Evolutionary conservation across 345 rosid species (phyloP).

Genomic region (Dovyalis caffra): DNA sequence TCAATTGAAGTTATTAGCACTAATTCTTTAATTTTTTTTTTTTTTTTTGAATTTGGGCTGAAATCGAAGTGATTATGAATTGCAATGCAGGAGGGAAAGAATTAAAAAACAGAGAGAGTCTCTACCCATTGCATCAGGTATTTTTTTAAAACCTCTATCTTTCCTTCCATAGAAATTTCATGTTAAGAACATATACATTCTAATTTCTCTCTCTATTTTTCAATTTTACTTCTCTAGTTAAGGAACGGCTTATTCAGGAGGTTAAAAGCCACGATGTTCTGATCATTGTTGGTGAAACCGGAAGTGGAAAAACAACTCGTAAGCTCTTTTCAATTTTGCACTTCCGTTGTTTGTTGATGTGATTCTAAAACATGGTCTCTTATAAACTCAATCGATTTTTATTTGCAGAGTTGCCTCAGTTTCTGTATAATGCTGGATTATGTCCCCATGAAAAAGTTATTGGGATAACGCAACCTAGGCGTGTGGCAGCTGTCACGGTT

Average conservation of each 20-base stretch:
- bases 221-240: conserved; percentile 39
- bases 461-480: conserved; percentile 89
- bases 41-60: too few relatives aligned
- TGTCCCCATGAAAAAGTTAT: conserved; percentile 66
- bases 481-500: conserved; percentile 88
- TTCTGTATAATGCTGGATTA: conserved; percentile 66
- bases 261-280: conserved; percentile 54
- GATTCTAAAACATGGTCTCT: not conserved
- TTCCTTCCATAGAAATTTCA: not conserved
- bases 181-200: conserved; percentile 13
- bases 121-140: conserved; percentile 88
- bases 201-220: too few relatives aligned
- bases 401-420: conserved; percentile 82
- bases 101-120: conserved; percentile 63
- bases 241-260: conserved; percentile 72
- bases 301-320: conserved; percentile 98
- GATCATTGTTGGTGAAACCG: conserved; percentile 95
- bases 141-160: not conserved
- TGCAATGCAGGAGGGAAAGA: conserved; percentile 43
- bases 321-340: conserved; percentile 18
- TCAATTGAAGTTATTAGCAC: too few relatives aligned
- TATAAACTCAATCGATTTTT: not conserved
- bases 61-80: conserved; percentile 3
- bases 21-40: not conserved
- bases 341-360: not conserved